Percentiles rank a stretch among this genome's conserved stretches.
phyloP scores from a whole-genome alignment of 345 rosid genomes.

The Salix dunnii region DNA sequence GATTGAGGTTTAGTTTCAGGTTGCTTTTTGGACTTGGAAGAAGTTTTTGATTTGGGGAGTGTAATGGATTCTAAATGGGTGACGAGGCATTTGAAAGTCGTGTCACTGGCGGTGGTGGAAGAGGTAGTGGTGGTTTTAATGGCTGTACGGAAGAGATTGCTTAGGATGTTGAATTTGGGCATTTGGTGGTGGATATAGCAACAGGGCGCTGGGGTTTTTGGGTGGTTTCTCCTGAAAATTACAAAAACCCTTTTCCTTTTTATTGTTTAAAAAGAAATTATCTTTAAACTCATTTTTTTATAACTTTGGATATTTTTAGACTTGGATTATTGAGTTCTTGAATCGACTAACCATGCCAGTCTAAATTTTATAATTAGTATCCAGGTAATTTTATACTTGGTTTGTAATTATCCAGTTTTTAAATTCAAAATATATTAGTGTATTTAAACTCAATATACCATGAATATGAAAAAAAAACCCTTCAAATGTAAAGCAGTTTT shows the following conservation, averaged over 20 bases:
- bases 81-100: neutral
- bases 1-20: neutral
- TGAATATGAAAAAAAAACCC: no score
- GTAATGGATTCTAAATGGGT: neutral
- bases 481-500: no score
- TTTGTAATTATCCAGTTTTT: no score
- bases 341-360: no score
- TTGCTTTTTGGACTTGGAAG: neutral
- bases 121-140: neutral
- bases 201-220: neutral
- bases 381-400: no score
- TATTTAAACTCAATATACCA: no score
- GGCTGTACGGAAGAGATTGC: slow-evolving; percentile 24
- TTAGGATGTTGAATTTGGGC: slow-evolving; percentile 25
- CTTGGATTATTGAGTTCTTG: no score
- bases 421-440: no score
- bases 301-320: no score
- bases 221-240: neutral
- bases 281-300: no score
- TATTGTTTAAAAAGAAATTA: no score
- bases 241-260: neutral
- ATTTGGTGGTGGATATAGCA: slow-evolving; percentile 13
- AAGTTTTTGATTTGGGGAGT: slow-evolving; percentile 4
- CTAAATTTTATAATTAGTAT: no score
- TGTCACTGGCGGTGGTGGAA: neutral